Base-by-base conservation (phyloP, 179 eudicot genomes). In the Silene noctiflora region DNA sequence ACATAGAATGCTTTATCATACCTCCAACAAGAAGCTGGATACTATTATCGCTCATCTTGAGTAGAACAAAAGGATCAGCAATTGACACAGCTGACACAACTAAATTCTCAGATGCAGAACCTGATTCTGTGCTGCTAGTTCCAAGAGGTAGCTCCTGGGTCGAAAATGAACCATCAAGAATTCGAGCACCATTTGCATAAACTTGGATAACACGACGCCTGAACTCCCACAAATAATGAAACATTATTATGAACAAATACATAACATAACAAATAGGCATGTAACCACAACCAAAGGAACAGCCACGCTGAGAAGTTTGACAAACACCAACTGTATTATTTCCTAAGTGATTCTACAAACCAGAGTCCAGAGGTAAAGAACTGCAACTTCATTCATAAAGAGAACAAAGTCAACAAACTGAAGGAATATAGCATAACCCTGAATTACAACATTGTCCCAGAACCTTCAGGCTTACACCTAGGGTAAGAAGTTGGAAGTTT, bases 1-100 rank as follows among this genome's bases (percentile, higher is more conserved):
- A 56, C 19, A 25, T 8, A 55, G 42, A 75, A 62, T 35, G 51
- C 61, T 9, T 53, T 42, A 58, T 60, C 65, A 42, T 85, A 95
- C 99, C 99, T 91, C 99, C 99, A 86, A 93, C 87, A 85, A 95
- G 97, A 80, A 95, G 97, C 89, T 90, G 98, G 73, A 93, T 82
- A 76, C 89, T 95, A 59, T 92, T 89, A 86, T 95, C 96, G 67
- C 81, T 86, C 99, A 95, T 95, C 83, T 88, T 91, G 69, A 95
- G 80, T 73, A 95, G 76, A 67, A 95, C 98, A 65, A 85, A 95
- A 29, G 99, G 99, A 88, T 95, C 99, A 80, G 91, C 96, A 65
- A 95, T 93, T 77, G 95, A 89, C 68, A 89, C 99, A 72, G 95
- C 90, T 58, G 85, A 87, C 70, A 93, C 98, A 22, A 78, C 81